Percentiles rank a stretch among this genome's conserved stretches.
phyloP scores from a whole-genome alignment of 1,284 basidiomycete species.

The Ceratorhiza oryzae-sativae region DNA sequence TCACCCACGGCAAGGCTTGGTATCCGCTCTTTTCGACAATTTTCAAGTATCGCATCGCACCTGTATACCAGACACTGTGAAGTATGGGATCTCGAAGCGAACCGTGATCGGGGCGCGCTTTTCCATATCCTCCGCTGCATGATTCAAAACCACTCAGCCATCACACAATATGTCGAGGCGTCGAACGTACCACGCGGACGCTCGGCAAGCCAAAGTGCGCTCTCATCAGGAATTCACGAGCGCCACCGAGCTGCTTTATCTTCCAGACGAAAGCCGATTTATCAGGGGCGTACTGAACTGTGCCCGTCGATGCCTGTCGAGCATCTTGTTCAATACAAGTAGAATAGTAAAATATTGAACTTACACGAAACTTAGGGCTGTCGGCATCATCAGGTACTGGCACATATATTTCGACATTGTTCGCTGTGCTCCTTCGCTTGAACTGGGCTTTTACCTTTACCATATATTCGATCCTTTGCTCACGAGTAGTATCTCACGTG shows the following conservation, averaged over 20 bases:
- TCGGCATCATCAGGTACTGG: constrained; percentile 99
- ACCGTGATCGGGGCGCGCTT: constrained; percentile 94
- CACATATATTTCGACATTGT: constrained; percentile 98
- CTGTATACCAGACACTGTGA: constrained; percentile 96
- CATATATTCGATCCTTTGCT: constrained; percentile 88
- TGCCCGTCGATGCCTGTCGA: constrained; percentile 84
- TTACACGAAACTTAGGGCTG: constrained; percentile 92
- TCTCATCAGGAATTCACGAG: constrained; percentile 92
- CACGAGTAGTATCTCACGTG: neutral
- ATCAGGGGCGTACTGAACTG: constrained; percentile 93
- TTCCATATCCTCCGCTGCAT: constrained; percentile 78
- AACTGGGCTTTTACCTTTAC: constrained; percentile 99
- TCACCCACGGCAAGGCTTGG: constrained; percentile 90
- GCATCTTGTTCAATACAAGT: neutral
- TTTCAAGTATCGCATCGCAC: constrained; percentile 96
- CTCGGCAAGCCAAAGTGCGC: constrained; percentile 95
- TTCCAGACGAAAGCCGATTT: constrained; percentile 98
- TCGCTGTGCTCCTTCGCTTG: constrained; percentile 94
- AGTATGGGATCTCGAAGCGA: constrained; percentile 98
- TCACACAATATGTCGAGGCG: neutral
- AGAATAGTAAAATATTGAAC: constrained; percentile 47
- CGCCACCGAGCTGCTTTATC: constrained; percentile 94
- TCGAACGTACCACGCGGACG: constrained; percentile 74
- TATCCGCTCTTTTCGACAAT: constrained; percentile 99
- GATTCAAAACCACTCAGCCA: neutral